Evolutionary conservation across 306 rosid genomes (phyloP), one percentile per base, ranked within the genome.

Genomic region (Oxytropis ochrocephala): DNA sequence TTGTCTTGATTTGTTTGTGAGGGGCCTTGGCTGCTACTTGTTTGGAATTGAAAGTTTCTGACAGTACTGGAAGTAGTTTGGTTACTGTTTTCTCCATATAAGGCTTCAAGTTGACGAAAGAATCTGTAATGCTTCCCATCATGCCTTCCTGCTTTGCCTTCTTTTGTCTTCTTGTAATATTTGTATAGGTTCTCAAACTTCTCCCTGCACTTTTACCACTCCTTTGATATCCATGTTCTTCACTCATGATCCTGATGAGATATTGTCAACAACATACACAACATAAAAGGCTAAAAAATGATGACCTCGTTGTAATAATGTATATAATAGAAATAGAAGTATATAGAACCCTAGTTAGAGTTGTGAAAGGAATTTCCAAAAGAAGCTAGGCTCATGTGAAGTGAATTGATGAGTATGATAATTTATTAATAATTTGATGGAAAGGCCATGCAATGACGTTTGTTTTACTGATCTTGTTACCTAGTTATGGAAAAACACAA

Each of bases 171-270:
- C 90, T 94, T 94, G 95, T 94, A 94, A 72, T 94, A 94, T 68
- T 94, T 94, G 83, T 94, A 90, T 56, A 94, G 80, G 72, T 94
- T 94, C 62, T 94, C 98, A 67, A 94, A 94, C 67, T 94, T 94
- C 69, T 94, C 98, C 53, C 96, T 87, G 89, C 99, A 95, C 76
- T 95, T 95, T 74, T 95, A 13, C 99, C 99, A 86, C 95, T 95
- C 81, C 99, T 91, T 91, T 89, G 96, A 55, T 88, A 91, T 56
- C 94, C 94, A 80, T 89, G 89, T 69, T 95, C 99, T 55, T 91
- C 97, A 30, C 67, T 76, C 99, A 95, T 89, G 30, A 95, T 91
- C 88, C 99, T 92, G 67, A 38, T 8, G 8, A 8, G 1, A 6
- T 11, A 7, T 9, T 5, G 8, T 38, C 8, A 2, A 7, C 7